Evolutionary conservation across 2,329 filamentous ascomycete genomes (phyloP), one percentile per base, ranked within the genome.

Genomic region (Venturia pyrina): DNA sequence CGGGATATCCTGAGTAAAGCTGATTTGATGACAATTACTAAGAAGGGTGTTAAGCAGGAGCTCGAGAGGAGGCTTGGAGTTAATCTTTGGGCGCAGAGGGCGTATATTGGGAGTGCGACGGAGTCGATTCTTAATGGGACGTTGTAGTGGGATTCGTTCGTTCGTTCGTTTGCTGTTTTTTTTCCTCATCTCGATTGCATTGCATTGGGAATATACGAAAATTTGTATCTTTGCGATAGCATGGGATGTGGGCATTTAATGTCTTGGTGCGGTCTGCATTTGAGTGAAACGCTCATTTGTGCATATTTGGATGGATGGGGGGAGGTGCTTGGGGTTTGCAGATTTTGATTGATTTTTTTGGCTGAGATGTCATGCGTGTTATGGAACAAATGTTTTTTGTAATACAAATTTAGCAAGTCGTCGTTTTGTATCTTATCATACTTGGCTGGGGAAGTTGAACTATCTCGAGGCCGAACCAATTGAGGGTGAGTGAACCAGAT

Each of bases 21-120:
- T 1, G 95, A 99, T 78, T 80, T 99, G 73, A 99, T 99, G 95
- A 93, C 86, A 5, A 91, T 99, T 56, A 99, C 95, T 70, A 99
- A 99, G 87, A 99, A 99, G 86, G 91, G 90, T 72, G 90, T 99
- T 78, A 98, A 98, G 83, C 79, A 85, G 70, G 95, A 99, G 80
- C 80, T 99, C 66, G 95, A 99, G 82, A 86, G 87, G 73, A 85
- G 93, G 68, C 99, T 99, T 73, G 90, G 90, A 68, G 87, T 96
- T 69, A 85, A 87, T 67, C 83, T 99, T 67, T 93, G 98, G 75
- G 82, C 87, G 65, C 96, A 91, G 83, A 89, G 93, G 77, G 87
- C 90, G 66, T 99, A 97, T 78, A 98, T 99, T 69, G 79, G 79
- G 44, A 78, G 74, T 69, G 76, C 76, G 15, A 78, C 76, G 1